A percentile compares a stretch with the other conserved stretches of the same genome.
Conservation (phyloP, 192 early-diverging fungal species). For the Linnemannia elongata region DNA sequence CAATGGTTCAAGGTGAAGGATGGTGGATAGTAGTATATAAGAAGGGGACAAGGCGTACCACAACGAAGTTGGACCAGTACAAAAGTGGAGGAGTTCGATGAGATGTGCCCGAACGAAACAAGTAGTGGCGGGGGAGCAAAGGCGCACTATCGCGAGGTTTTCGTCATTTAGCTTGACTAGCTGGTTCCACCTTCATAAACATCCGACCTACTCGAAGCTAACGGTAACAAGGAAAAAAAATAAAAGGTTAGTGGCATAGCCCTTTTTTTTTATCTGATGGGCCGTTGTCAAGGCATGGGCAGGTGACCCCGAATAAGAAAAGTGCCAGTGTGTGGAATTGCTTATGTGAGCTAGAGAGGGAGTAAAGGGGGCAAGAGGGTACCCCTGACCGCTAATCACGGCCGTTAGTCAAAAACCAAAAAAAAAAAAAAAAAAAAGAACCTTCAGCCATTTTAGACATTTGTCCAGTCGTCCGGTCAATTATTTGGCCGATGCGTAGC, state of each 20-base stretch:
- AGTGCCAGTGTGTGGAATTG: background rate
- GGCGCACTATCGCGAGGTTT: background rate
- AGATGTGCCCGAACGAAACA: background rate
- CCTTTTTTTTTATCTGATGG: too few relatives aligned
- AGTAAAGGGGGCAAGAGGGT: too few relatives aligned
- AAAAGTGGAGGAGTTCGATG: background rate
- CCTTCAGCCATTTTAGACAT: background rate
- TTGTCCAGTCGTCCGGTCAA: background rate
- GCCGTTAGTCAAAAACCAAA: background rate
- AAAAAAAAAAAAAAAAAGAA: background rate
- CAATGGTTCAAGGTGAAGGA: background rate
- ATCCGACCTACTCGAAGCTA: background rate
- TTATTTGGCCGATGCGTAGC: conserved; percentile 4
- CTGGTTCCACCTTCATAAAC: background rate
- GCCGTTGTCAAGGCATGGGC: too few relatives aligned
- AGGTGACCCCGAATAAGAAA: too few relatives aligned
- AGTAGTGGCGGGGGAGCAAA: background rate
- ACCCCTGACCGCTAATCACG: background rate
- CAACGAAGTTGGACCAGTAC: too few relatives aligned
- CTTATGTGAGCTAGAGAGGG: background rate
- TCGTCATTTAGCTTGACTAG: background rate
- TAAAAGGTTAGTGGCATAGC: too few relatives aligned
- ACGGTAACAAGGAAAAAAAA: background rate
- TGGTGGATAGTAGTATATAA: too few relatives aligned
- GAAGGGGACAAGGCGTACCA: background rate